Evolutionary conservation across 805 yeast species (phyloP), one percentile per base, ranked within the genome.

Genomic region (Phaffomyces antillensis): DNA sequence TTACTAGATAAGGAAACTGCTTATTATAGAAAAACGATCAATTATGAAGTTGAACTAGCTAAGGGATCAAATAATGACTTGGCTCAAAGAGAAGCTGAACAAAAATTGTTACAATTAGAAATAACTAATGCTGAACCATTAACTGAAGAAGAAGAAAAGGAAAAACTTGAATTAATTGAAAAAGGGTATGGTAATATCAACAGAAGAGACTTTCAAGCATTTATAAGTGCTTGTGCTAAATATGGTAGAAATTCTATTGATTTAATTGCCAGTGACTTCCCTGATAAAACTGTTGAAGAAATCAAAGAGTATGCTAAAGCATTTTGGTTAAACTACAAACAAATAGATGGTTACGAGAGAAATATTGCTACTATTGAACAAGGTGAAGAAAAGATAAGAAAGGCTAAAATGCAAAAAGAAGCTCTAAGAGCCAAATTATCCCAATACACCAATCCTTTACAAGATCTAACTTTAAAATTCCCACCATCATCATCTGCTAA

Each of bases 301-400:
- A 86, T 91, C 12, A 64, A 79, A 47, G 82, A 77, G 33, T 93
- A 91, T 61, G 81, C 90, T 12, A 72, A 73, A 42, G 83, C 75
- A 10, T 93, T 93, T 62, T 93, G 98, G 99, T 57, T 73, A 24
- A 75, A 83, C 42, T 83, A 79, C 57, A 71, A 76, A 41, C 86
- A 82, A 53, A 83, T 93, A 50, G 98, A 91, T 31, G 96, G 96
- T 11, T 83, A 82, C 64, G 99, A 93, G 53, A 76, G 86, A 51
- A 87, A 83, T 62, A 65, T 90, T 43, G 70, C 75, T 17, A 91
- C 82, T 55, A 87, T 93, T 49, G 96, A 89, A 58, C 73, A 76
- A 4, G 99, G 98, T 15, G 98, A 93, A 60, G 96, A 89, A 49
- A 84, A 77, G 61, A 75, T 86, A 24, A 70, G 78, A 39, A 80